These are phyloP conservation scores for Myxozyma sirexii DNA, from an alignment of 805 yeast species.

Conservation along the genomic window DNA sequence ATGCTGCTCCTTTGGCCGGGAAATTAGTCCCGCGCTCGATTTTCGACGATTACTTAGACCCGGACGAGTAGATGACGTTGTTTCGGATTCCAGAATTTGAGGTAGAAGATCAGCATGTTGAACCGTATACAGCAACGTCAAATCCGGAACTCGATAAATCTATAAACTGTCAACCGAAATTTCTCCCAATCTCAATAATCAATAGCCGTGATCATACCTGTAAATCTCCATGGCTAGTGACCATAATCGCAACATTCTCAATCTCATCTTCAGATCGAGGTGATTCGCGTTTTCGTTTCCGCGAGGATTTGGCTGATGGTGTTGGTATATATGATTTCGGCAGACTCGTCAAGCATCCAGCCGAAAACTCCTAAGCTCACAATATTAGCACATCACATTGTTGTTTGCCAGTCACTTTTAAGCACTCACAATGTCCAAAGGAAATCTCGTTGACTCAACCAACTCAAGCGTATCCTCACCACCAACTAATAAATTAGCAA, in stretches of 20 bases:
- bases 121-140: not conserved
- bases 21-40: constrained; percentile 20
- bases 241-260: constrained; percentile 15
- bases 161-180: not conserved
- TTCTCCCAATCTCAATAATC: not conserved
- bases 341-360: constrained; percentile 26
- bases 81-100: not conserved
- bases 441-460: constrained; percentile 5
- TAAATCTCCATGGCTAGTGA: constrained; percentile 18
- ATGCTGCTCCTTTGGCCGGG: not conserved
- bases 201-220: constrained; percentile 6
- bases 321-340: constrained; percentile 11
- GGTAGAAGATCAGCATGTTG: constrained; percentile 10
- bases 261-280: not conserved
- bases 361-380: constrained; percentile 6
- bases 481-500: constrained; percentile 13
- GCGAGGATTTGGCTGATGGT: not conserved
- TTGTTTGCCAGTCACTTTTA: not conserved
- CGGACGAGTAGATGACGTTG: not conserved
- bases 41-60: constrained; percentile 12
- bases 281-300: constrained; percentile 10
- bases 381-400: not conserved
- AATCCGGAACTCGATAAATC: constrained; percentile 15
- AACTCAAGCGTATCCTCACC: constrained; percentile 22
- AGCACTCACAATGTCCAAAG: not conserved